Evolutionary conservation across 441 rosid species (phyloP).

Genomic region (Erodium trifolium): DNA sequence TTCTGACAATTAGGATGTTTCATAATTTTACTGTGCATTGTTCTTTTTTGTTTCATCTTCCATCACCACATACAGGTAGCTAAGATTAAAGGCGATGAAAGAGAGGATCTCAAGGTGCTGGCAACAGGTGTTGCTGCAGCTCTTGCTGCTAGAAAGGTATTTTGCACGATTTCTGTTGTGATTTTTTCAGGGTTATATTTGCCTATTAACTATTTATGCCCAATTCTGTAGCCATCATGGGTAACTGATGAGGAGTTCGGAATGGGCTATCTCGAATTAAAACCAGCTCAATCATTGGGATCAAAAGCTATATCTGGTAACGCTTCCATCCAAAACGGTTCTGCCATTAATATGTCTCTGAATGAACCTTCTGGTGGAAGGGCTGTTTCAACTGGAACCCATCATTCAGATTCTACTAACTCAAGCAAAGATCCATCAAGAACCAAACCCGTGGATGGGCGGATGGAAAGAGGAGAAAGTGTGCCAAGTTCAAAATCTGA

Average conservation of each 20-base stretch:
- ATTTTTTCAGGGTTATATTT: background rate
- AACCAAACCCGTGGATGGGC: constrained; percentile 61
- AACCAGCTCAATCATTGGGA: constrained; percentile 56
- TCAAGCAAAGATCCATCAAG: constrained; percentile 56
- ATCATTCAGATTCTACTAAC: constrained; percentile 53
- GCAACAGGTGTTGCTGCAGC: constrained; percentile 99
- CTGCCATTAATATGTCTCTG: constrained; percentile 41
- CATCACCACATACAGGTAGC: constrained; percentile 54
- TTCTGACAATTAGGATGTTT: constrained; percentile 2
- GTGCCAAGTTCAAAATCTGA: constrained; percentile 48
- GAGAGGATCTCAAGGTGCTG: constrained; percentile 99
- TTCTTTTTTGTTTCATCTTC: constrained; percentile 11
- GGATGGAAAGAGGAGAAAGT: constrained; percentile 54
- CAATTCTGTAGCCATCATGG: constrained; percentile 74
- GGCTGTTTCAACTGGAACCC: constrained; percentile 29
- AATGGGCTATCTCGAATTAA: constrained; percentile 93
- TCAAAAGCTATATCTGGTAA: constrained; percentile 33
- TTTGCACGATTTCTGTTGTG: constrained; percentile 14
- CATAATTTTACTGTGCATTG: constrained; percentile 9
- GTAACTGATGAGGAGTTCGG: constrained; percentile 99
- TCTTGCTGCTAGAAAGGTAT: constrained; percentile 93
- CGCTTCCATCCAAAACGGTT: constrained; percentile 36
- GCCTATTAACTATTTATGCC: background rate
- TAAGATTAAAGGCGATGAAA: constrained; percentile 87
- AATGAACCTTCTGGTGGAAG: constrained; percentile 52